Percentiles rank a stretch among this genome's conserved stretches.
Conservation (phyloP, 495 filamentous ascomycete species). For the Aspergillus carlsbadensis region DNA sequence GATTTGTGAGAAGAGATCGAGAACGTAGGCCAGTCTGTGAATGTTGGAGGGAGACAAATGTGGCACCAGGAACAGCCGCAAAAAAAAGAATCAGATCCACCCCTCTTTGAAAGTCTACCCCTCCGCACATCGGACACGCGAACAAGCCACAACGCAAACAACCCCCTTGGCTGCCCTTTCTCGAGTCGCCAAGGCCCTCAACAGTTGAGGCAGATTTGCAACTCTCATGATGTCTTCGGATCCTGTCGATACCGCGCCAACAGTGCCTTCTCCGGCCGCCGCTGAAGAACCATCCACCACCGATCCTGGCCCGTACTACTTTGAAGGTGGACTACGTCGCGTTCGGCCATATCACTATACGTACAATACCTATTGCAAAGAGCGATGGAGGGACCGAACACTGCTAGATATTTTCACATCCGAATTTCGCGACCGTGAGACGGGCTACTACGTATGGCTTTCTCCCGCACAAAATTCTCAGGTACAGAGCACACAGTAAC, state of each 20-base stretch:
- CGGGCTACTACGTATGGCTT: constrained; percentile 76
- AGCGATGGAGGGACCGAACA: constrained; percentile 77
- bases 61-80: no score
- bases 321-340: constrained; percentile 75
- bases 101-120: background rate
- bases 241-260: constrained; percentile 36
- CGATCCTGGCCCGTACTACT: constrained; percentile 65
- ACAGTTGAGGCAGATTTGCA: constrained; percentile 50
- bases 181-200: constrained; percentile 57
- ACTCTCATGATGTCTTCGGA: constrained; percentile 56
- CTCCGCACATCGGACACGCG: background rate
- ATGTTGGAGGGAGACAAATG: no score
- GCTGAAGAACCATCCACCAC: constrained; percentile 49
- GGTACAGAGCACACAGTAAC: background rate
- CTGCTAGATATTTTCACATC: constrained; percentile 77
- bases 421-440: constrained; percentile 83
- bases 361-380: constrained; percentile 91
- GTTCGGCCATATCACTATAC: constrained; percentile 87
- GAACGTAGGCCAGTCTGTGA: no score
- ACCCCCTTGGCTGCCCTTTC: constrained; percentile 58
- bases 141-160: no score
- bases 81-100: no score
- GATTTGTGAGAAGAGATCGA: no score
- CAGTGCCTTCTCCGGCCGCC: constrained; percentile 33
- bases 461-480: background rate